A percentile compares a stretch with the other conserved stretches of the same genome.
These are phyloP conservation scores for Solanum pinnatisectum DNA, from an alignment of 257 asterid genomes.

Conservation along the genomic window DNA sequence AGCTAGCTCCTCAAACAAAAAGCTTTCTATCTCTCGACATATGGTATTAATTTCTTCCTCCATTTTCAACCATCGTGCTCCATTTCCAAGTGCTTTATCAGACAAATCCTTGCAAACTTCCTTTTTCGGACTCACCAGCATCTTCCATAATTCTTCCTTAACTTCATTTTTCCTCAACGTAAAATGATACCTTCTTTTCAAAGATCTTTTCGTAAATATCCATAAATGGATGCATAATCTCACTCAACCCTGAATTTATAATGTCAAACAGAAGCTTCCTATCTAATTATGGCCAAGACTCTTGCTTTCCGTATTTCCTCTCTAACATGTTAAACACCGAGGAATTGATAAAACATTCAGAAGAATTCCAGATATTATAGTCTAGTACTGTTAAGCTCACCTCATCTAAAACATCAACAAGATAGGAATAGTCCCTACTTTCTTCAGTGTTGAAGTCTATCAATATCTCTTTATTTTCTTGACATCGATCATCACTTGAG, in stretches of 20 bases:
- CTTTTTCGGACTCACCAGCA: neutral
- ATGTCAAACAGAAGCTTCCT: neutral
- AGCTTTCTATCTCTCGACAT: neutral
- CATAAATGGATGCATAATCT: neutral
- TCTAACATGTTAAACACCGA: neutral
- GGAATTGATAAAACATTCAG: neutral
- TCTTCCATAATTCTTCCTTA: neutral
- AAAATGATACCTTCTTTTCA: neutral
- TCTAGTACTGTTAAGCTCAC: neutral
- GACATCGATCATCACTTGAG: neutral
- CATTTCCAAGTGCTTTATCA: neutral
- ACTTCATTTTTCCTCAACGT: neutral
- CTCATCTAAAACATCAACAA: neutral
- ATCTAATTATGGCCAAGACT: neutral
- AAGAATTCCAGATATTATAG: neutral
- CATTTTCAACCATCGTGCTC: neutral
- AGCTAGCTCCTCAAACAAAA: neutral
- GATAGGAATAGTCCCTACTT: neutral
- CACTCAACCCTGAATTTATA: neutral
- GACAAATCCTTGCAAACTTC: neutral
- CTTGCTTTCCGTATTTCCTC: neutral
- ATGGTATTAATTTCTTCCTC: neutral
- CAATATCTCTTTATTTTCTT: no score
- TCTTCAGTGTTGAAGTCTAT: neutral
- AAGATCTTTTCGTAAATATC: neutral